Conservation (phyloP, 2,329 filamentous ascomycete genomes). For the Diaporthe sp. region DNA sequence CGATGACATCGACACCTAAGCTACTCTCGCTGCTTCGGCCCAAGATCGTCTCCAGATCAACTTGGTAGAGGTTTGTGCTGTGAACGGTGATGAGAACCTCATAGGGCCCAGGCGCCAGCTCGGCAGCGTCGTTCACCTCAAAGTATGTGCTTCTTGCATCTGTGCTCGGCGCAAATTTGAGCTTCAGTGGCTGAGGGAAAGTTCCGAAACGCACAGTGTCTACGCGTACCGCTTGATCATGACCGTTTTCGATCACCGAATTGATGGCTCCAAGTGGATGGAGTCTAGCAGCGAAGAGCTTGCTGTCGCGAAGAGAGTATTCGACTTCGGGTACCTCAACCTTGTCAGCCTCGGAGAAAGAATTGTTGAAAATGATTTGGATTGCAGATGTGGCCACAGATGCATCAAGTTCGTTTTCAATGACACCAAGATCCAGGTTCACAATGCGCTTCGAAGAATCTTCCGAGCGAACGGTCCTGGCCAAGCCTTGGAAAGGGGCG, state of each 20-base stretch:
- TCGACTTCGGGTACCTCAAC: conserved; percentile 50
- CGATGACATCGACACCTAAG: conserved; percentile 55
- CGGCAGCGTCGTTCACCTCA: conserved; percentile 27
- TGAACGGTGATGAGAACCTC: conserved; percentile 55
- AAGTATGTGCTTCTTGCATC: conserved; percentile 37
- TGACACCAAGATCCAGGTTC: conserved; percentile 52
- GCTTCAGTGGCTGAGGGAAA: conserved; percentile 30
- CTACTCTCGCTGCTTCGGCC: conserved; percentile 45
- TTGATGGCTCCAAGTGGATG: conserved; percentile 53
- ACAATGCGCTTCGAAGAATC: conserved; percentile 54
- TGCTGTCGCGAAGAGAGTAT: conserved; percentile 51
- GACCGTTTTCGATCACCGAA: conserved; percentile 51
- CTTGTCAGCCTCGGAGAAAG: conserved; percentile 38
- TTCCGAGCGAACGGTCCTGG: conserved; percentile 61
- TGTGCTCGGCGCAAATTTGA: conserved; percentile 34
- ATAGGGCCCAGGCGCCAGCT: conserved; percentile 39
- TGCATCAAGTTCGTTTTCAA: background rate
- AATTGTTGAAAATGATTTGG: conserved; percentile 39
- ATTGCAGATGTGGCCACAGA: background rate
- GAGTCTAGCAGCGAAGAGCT: conserved; percentile 57
- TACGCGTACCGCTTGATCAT: conserved; percentile 10
- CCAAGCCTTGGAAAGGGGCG: conserved; percentile 56
- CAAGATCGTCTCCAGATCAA: conserved; percentile 50
- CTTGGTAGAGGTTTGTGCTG: conserved; percentile 46
- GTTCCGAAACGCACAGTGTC: conserved; percentile 1